phyloP scores from a whole-genome alignment of 441 rosid species.

The Biscutella laevigata region DNA sequence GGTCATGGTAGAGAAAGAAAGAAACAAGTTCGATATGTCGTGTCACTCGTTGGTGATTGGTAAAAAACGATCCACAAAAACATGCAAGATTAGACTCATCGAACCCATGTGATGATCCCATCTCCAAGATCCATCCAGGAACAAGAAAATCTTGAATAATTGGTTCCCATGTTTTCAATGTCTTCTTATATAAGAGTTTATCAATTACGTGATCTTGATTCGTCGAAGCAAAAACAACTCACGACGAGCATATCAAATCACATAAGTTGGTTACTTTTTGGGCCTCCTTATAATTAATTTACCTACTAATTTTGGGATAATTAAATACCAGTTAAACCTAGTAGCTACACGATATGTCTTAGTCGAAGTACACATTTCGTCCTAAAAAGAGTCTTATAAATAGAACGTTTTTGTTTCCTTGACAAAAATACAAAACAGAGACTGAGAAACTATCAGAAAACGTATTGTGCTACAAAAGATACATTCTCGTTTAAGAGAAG shows the following conservation, averaged over 20 bases:
- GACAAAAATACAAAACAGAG: neutral
- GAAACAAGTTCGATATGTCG: neutral
- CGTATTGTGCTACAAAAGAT: neutral
- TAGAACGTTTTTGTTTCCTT: neutral
- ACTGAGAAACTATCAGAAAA: neutral
- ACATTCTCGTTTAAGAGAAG: neutral
- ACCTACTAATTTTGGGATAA: neutral
- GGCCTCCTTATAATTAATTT: neutral
- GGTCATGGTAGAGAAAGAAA: no score
- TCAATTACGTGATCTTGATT: neutral
- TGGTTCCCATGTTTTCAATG: neutral
- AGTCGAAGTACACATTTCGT: no score
- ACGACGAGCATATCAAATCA: neutral
- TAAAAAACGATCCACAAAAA: neutral
- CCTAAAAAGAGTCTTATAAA: neutral
- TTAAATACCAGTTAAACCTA: neutral
- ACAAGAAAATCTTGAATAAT: neutral
- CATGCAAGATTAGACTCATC: neutral
- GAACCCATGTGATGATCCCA: conserved; percentile 10
- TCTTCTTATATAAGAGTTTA: neutral
- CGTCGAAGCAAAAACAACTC: neutral
- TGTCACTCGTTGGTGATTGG: neutral
- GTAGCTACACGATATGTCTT: no score
- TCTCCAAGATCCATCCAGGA: neutral
- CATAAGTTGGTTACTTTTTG: neutral